Percentiles rank a stretch among this genome's conserved stretches.
Conservation (phyloP, 495 filamentous ascomycete genomes). For the Cercophora newfieldiana region DNA sequence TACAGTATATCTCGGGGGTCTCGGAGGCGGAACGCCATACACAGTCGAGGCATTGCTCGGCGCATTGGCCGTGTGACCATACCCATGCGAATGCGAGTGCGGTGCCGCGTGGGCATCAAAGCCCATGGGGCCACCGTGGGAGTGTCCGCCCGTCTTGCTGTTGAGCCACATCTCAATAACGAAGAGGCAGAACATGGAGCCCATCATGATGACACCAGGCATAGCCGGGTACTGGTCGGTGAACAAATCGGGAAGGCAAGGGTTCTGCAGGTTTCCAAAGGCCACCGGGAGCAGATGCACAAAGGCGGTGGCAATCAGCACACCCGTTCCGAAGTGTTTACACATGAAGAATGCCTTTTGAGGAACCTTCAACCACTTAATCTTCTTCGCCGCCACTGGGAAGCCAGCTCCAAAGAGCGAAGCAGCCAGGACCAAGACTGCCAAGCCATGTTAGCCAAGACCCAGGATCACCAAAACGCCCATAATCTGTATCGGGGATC, state of each 20-base stretch:
- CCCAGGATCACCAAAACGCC: background rate
- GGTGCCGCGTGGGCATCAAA: slow-evolving; percentile 29
- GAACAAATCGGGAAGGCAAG: slow-evolving; percentile 60
- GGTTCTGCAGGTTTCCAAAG: slow-evolving; percentile 56
- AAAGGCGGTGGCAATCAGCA: slow-evolving; percentile 69
- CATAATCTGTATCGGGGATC: background rate
- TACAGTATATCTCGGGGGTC: slow-evolving; percentile 31
- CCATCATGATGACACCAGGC: slow-evolving; percentile 62
- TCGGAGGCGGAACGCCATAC: slow-evolving; percentile 17
- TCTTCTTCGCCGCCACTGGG: slow-evolving; percentile 55
- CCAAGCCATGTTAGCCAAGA: background rate
- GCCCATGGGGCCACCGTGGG: slow-evolving; percentile 51
- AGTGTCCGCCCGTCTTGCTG: slow-evolving; percentile 47
- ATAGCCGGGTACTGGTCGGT: slow-evolving; percentile 57
- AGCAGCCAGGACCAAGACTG: slow-evolving; percentile 42
- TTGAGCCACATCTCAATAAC: slow-evolving; percentile 58
- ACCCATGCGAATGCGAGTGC: slow-evolving; percentile 15
- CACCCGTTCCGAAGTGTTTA: slow-evolving; percentile 69
- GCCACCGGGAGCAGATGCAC: slow-evolving; percentile 63
- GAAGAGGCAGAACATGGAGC: slow-evolving; percentile 56
- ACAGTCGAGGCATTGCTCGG: background rate
- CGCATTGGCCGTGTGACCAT: background rate
- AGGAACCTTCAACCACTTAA: slow-evolving; percentile 55
- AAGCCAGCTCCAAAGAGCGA: slow-evolving; percentile 52
- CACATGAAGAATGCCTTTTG: slow-evolving; percentile 54